Base-by-base conservation (phyloP, 2,329 filamentous ascomycete genomes). In the Hypoxylon sp. region DNA sequence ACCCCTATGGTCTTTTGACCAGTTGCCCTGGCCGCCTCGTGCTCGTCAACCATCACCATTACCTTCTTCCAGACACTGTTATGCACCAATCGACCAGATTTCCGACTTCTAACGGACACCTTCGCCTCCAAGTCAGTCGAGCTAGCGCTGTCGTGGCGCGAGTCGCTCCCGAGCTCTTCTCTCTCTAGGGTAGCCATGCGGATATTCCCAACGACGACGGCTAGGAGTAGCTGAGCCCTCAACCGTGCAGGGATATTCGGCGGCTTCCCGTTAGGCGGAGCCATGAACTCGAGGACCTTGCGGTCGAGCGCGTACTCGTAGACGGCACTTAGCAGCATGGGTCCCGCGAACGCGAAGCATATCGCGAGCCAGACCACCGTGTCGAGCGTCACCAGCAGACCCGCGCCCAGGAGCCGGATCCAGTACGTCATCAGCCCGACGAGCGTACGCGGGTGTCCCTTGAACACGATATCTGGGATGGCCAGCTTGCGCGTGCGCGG, bases 401-500 rank as follows among this genome's bases (percentile, higher is more conserved):
- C 44, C 0, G 72, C 74, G 12, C 70, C 71, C 0, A 72, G 51
- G 18, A 76, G 69, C 2, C 73, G 67, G 12, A 73, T 33, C 71
- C 70, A 73, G 50, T 75, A 76, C 20, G 70, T 71, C 28, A 64
- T 50, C 2, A 76, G 54, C 42, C 76, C 74, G n/a, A 75, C 67
- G 6, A 76, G 45, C 5, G 73, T 91, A 54, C 86, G 84, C 0
- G 89, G 84, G 71, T 90, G 88, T 0, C 85, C 83, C 76, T 90
- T 89, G 55, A 92, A 80, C 2, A 84, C 82, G 64, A 80, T 76
- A 52, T 81, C 68, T 1, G 73, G 71, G 22, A 78, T 73, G 3
- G 67, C 70, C 14, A 78, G 63, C 50, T 77, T 74, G 7, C 71
- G 67, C 20, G 73, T 72, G 12, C 77, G 70, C 16, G 77, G 78